These are phyloP conservation scores for Huntiella omanensis DNA, from an alignment of 2,329 filamentous ascomycete genomes.

Conservation along the genomic window DNA sequence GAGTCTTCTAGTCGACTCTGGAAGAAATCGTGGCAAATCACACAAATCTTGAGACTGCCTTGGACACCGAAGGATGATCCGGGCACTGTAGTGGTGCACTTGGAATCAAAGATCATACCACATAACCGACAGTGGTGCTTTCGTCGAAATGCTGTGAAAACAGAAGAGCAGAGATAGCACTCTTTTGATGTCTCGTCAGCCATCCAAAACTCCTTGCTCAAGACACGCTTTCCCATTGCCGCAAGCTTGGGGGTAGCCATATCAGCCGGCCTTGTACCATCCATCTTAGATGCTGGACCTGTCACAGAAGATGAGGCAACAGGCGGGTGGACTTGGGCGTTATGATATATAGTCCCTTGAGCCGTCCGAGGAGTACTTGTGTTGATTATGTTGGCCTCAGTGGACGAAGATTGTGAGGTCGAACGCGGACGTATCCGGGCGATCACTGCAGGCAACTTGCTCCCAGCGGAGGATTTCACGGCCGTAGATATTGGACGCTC, in stretches of 20 bases:
- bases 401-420: conserved; percentile 38
- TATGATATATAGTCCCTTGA: conserved; percentile 38
- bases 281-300: conserved; percentile 38
- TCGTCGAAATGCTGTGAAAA: conserved; percentile 81
- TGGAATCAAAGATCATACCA: conserved; percentile 96
- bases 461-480: conserved; percentile 11
- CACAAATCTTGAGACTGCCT: conserved; percentile 74
- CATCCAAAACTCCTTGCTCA: conserved; percentile 98
- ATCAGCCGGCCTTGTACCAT: conserved; percentile 39
- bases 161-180: conserved; percentile 78
- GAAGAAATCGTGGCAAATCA: conserved; percentile 79
- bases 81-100: conserved; percentile 82
- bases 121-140: conserved; percentile 95
- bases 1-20: conserved; percentile 66
- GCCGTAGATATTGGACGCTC: conserved; percentile 17
- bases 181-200: conserved; percentile 95
- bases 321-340: conserved; percentile 30
- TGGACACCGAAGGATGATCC: conserved; percentile 75
- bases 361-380: conserved; percentile 37
- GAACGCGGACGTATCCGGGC: conserved; percentile 26
- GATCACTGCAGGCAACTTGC: conserved; percentile 30
- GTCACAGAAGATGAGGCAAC: conserved; percentile 34
- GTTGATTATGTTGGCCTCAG: conserved; percentile 37
- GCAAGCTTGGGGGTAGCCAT: conserved; percentile 42
- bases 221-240: conserved; percentile 65